Evolutionary conservation across 345 rosid genomes (phyloP).

Genomic region (Hibiscus syriacus): DNA sequence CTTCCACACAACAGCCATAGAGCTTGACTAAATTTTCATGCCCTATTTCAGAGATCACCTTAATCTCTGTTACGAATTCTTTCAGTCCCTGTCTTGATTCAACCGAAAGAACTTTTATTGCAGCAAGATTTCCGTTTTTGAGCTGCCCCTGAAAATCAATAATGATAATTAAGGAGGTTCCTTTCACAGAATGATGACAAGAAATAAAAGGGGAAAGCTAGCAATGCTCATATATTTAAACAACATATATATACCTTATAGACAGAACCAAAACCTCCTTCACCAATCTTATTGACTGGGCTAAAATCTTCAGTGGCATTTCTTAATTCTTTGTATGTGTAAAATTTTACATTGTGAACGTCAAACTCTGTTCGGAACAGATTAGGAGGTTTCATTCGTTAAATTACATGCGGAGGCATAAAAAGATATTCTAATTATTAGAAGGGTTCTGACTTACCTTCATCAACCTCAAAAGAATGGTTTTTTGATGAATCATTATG

Average conservation of each 20-base stretch:
- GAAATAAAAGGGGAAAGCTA: neutral
- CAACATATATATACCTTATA: constrained; percentile 48
- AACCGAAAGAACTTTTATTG: constrained; percentile 83
- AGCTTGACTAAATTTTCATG: constrained; percentile 84
- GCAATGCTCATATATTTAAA: constrained; percentile 3
- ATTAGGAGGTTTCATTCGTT: neutral
- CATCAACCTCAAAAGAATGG: constrained; percentile 32
- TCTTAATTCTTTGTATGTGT: constrained; percentile 56
- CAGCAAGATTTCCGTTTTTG: constrained; percentile 69
- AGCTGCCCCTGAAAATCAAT: constrained; percentile 65
- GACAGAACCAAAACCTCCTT: constrained; percentile 95
- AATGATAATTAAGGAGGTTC: neutral
- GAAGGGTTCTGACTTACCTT: constrained; percentile 37
- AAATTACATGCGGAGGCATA: neutral
- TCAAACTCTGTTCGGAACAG: constrained; percentile 36
- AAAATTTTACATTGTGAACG: constrained; percentile 42
- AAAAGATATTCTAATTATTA: neutral
- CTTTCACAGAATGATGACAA: neutral
- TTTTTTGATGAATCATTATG: constrained; percentile 12
- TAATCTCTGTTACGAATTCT: constrained; percentile 88
- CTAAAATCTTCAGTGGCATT: constrained; percentile 70
- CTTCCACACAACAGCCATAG: constrained; percentile 89
- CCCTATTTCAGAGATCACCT: constrained; percentile 60
- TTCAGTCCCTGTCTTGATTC: constrained; percentile 85
- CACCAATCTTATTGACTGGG: constrained; percentile 63